A percentile compares a stretch with the other conserved stretches of the same genome.
Evolutionary conservation across 108 stramenopile species (phyloP).

Genomic region (Nitzschia sp.): DNA sequence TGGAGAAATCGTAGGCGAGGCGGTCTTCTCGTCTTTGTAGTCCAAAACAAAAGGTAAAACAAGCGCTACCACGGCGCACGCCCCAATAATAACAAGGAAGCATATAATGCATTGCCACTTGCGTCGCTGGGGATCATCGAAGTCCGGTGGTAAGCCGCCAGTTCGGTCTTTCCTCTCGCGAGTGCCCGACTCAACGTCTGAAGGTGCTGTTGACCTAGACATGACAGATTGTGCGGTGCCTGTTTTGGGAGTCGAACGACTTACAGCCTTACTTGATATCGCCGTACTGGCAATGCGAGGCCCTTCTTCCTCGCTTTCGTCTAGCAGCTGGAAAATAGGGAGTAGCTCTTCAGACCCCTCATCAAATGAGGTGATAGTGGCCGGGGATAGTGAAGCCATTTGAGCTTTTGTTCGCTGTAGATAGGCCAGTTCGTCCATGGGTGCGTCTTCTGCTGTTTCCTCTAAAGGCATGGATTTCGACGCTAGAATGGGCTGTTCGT

Average conservation of each 20-base stretch:
- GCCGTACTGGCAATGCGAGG: neutral
- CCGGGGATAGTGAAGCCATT: neutral
- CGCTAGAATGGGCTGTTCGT: conserved; percentile 3
- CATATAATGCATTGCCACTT: conserved; percentile 12
- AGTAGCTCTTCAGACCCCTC: neutral
- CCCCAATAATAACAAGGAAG: conserved; percentile 1
- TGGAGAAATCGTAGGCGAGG: conserved; percentile 2
- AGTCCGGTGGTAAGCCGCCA: neutral
- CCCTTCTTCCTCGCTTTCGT: conserved; percentile 21
- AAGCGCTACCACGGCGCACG: conserved; percentile 17
- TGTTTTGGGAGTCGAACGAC: neutral
- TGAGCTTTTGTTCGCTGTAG: neutral
- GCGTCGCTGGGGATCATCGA: neutral
- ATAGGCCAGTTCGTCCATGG: conserved; percentile 19
- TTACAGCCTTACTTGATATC: neutral
- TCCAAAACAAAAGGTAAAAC: conserved; percentile 28
- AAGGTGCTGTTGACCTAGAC: too few species aligned
- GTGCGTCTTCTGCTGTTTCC: neutral
- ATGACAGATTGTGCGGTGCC: neutral
- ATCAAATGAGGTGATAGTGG: too few species aligned
- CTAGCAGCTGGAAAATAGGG: conserved; percentile 24
- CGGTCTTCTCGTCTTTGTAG: neutral
- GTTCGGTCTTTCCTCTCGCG: neutral
- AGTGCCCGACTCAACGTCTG: neutral
- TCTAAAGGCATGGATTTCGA: neutral